A percentile compares a stretch with the other conserved stretches of the same genome.
phyloP scores from a whole-genome alignment of 495 filamentous ascomycete species.

The Talaromyces proteolyticus region DNA sequence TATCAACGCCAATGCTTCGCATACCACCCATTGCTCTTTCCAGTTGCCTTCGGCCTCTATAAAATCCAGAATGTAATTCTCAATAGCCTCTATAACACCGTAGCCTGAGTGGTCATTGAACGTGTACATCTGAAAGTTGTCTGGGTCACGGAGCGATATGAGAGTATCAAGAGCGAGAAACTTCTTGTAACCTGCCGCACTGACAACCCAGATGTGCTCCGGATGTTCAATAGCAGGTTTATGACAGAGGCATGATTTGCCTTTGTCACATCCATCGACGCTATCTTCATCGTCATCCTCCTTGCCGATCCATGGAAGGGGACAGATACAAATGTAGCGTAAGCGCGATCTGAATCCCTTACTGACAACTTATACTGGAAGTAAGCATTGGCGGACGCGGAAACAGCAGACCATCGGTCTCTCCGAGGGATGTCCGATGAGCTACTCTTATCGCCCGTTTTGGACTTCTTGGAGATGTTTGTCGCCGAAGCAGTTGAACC shows the following conservation, averaged over 20 bases:
- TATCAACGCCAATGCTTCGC: constrained; percentile 21
- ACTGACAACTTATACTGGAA: constrained; percentile 16
- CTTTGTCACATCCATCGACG: constrained; percentile 9
- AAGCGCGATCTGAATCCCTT: constrained; percentile 19
- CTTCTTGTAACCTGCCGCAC: constrained; percentile 20
- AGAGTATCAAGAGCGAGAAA: not conserved
- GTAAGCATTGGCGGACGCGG: constrained; percentile 34
- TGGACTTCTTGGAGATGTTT: too few species aligned
- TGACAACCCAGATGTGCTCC: constrained; percentile 32
- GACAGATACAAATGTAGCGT: constrained; percentile 23
- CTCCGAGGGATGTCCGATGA: constrained; percentile 12
- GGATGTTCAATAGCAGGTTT: constrained; percentile 29
- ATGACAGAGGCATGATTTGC: constrained; percentile 28
- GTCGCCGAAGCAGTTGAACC: too few species aligned
- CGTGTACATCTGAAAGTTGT: constrained; percentile 32
- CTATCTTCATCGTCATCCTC: constrained; percentile 17
- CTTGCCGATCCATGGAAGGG: constrained; percentile 14
- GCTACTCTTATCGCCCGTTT: too few species aligned
- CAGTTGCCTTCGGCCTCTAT: constrained; percentile 21
- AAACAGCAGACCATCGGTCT: constrained; percentile 32
- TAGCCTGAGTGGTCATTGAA: constrained; percentile 32
- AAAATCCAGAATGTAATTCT: constrained; percentile 35
- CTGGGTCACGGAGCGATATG: constrained; percentile 24
- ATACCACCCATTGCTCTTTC: constrained; percentile 27
- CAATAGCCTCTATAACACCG: constrained; percentile 30